These are phyloP conservation scores for Fistulina hepatica DNA, from an alignment of 1,284 basidiomycete species.

Conservation along the genomic window DNA sequence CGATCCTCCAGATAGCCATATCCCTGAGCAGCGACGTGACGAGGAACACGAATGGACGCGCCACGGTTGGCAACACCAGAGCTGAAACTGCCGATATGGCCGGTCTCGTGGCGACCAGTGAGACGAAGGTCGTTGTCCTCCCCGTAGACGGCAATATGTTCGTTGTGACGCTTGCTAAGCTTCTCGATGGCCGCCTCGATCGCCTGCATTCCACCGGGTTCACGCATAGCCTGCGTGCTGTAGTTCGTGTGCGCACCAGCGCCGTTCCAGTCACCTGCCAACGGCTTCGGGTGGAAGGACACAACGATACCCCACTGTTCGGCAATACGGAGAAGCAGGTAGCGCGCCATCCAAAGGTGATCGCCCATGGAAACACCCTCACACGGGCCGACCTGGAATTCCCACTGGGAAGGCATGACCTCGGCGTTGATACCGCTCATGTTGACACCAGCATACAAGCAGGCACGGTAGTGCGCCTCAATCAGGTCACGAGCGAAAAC, in stretches of 20 bases:
- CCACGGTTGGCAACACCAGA: constrained; percentile 97
- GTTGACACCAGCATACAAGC: constrained; percentile 94
- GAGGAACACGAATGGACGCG: constrained; percentile 89
- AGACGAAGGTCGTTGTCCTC: constrained; percentile 93
- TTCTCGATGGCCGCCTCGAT: constrained; percentile 95
- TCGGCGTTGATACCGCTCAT: constrained; percentile 99
- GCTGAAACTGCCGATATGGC: constrained; percentile 87
- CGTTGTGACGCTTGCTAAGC: constrained; percentile 70
- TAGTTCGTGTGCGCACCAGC: constrained; percentile 96
- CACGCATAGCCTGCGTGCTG: constrained; percentile 87
- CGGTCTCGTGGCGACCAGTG: constrained; percentile 94
- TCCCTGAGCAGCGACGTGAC: constrained; percentile 86
- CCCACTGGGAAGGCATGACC: constrained; percentile 99
- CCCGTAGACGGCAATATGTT: constrained; percentile 96
- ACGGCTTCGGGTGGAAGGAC: constrained; percentile 99
- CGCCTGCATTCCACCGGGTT: constrained; percentile 85
- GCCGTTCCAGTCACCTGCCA: constrained; percentile 98
- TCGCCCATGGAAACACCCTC: constrained; percentile 98
- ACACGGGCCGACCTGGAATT: constrained; percentile 99
- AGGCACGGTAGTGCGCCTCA: constrained; percentile 97
- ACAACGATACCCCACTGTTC: constrained; percentile 99
- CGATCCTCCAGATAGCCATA: constrained; percentile 96
- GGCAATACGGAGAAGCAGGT: constrained; percentile 85
- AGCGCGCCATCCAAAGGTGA: constrained; percentile 95
- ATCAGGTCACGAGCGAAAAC: constrained; percentile 98